Conservation (phyloP, 2,329 filamentous ascomycete genomes). For the Fusarium sp. region DNA sequence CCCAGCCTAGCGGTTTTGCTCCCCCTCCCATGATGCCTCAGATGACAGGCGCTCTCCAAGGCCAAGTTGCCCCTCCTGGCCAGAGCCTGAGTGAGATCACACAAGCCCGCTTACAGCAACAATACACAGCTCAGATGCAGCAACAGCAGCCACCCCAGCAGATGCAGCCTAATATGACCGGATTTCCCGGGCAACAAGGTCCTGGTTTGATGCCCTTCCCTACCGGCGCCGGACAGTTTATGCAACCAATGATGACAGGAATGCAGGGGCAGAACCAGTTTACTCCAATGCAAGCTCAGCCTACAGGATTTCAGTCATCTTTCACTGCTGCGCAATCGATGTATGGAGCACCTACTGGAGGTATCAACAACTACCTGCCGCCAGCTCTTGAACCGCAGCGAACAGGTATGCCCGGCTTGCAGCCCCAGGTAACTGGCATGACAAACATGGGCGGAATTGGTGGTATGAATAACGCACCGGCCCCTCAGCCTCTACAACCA, state of each 20-base stretch:
- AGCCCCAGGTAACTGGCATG: slow-evolving; percentile 61
- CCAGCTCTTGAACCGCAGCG: slow-evolving; percentile 71
- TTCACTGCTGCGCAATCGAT: slow-evolving; percentile 62
- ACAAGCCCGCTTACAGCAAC: slow-evolving; percentile 75
- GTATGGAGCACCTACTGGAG: slow-evolving; percentile 59
- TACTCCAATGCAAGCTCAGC: slow-evolving; percentile 69
- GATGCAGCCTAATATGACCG: slow-evolving; percentile 57
- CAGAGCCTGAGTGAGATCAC: slow-evolving; percentile 82
- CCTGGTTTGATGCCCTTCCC: slow-evolving; percentile 58
- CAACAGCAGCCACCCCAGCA: slow-evolving; percentile 55
- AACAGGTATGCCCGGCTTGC: slow-evolving; percentile 64
- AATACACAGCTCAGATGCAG: slow-evolving; percentile 65
- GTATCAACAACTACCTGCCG: slow-evolving; percentile 70
- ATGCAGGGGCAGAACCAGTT: slow-evolving; percentile 59
- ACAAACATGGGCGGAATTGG: slow-evolving; percentile 55
- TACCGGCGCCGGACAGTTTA: slow-evolving; percentile 53
- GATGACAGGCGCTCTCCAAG: slow-evolving; percentile 77
- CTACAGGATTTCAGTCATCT: slow-evolving; percentile 69
- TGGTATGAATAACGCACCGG: slow-evolving; percentile 60
- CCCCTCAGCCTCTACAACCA: slow-evolving; percentile 61
- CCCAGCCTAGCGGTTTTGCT: slow-evolving; percentile 78
- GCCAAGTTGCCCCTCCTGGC: slow-evolving; percentile 76
- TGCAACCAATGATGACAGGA: slow-evolving; percentile 66
- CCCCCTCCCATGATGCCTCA: slow-evolving; percentile 85
- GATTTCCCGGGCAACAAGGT: slow-evolving; percentile 53